These are phyloP conservation scores for Trametes meyenii DNA, from an alignment of 768 basidiomycete genomes.

Conservation along the genomic window DNA sequence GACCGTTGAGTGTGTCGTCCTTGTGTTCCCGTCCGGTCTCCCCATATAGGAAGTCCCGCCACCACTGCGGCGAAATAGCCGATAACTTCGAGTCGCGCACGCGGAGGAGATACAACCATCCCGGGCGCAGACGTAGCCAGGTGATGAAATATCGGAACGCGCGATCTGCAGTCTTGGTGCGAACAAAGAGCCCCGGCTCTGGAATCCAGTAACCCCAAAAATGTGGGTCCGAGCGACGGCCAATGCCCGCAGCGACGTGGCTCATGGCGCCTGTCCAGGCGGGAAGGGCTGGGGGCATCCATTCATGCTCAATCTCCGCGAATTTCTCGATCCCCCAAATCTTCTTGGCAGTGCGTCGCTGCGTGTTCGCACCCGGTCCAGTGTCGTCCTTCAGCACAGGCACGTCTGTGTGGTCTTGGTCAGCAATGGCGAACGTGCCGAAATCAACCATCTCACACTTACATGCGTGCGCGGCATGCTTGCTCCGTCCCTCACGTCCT, in stretches of 20 bases:
- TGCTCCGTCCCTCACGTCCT: too few relatives aligned
- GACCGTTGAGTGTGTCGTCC: too few relatives aligned
- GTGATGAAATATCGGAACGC: not conserved
- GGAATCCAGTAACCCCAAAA: conserved; percentile 7
- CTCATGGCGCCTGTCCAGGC: not conserved
- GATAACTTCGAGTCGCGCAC: not conserved
- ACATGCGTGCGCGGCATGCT: too few relatives aligned
- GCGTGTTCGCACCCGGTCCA: too few relatives aligned
- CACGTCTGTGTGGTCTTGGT: too few relatives aligned
- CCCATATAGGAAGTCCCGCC: conserved; percentile 4
- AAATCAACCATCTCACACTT: too few relatives aligned
- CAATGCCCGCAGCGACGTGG: not conserved
- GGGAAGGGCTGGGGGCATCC: not conserved
- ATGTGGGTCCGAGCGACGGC: not conserved
- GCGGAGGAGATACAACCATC: conserved; percentile 1
- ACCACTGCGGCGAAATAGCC: not conserved
- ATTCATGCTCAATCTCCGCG: not conserved
- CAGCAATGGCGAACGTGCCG: too few relatives aligned
- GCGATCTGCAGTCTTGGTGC: not conserved
- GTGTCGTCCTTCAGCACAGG: too few relatives aligned
- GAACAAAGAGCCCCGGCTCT: not conserved
- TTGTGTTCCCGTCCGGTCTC: not conserved
- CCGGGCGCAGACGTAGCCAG: not conserved
- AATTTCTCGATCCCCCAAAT: not conserved
- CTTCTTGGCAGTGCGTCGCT: not conserved